phyloP scores from a whole-genome alignment of 345 rosid genomes.

The Brassica juncea region DNA sequence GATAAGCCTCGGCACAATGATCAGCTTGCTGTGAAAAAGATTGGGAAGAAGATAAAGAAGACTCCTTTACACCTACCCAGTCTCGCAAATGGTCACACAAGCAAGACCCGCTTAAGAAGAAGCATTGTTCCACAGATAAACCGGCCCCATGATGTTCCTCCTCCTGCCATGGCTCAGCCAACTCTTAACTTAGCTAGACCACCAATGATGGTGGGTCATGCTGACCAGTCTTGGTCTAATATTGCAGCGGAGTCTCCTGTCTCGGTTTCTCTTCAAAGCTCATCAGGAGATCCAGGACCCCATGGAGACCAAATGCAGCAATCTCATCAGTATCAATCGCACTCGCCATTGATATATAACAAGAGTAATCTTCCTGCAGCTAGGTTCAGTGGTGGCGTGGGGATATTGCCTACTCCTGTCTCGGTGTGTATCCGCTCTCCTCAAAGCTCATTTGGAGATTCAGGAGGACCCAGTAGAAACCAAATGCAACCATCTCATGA shows the following conservation, averaged over 20 bases:
- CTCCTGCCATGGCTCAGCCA: conserved; percentile 22
- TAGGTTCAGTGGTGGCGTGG: conserved; percentile 47
- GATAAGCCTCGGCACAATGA: conserved; percentile 64
- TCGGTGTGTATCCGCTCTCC: conserved; percentile 78
- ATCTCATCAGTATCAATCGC: conserved; percentile 22
- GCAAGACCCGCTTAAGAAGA: conserved; percentile 53
- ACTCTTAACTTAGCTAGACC: conserved; percentile 25
- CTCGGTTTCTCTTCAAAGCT: conserved; percentile 71
- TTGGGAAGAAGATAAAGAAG: conserved; percentile 70
- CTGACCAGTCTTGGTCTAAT: conserved; percentile 52
- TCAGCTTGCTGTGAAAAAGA: conserved; percentile 73
- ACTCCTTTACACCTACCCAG: conserved; percentile 69
- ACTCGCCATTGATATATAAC: conserved; percentile 32
- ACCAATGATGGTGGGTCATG: conserved; percentile 40
- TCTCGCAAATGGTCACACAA: conserved; percentile 53
- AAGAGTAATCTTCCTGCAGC: conserved; percentile 46
- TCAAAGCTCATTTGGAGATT: conserved; percentile 54
- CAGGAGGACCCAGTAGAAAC: conserved; percentile 47
- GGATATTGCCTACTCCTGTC: conserved; percentile 52
- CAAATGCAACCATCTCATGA: conserved; percentile 42
- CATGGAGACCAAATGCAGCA: conserved; percentile 49
- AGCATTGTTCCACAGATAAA: conserved; percentile 36
- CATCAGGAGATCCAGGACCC: conserved; percentile 55
- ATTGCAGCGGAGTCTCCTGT: conserved; percentile 66
- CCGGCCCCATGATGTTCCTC: conserved; percentile 41